Evolutionary conservation across 2,329 filamentous ascomycete species (phyloP), one percentile per base, ranked within the genome.

Genomic region (Boeremia lycopersici): DNA sequence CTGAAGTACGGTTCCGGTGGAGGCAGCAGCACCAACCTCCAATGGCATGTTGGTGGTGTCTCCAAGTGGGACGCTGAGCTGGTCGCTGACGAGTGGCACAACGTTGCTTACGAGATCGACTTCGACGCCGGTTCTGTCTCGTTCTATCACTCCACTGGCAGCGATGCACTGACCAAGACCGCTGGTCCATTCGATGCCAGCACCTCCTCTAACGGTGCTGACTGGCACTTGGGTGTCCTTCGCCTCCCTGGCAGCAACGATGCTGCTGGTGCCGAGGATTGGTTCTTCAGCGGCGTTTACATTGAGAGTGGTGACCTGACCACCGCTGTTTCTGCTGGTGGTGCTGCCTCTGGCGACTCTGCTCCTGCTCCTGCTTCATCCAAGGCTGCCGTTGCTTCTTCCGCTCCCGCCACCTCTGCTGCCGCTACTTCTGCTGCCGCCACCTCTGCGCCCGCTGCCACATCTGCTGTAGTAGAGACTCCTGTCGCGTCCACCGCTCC

Each of bases 271-370:
- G 72, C 73, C 6, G 88, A 90, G 78, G 87, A 90, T 69, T 86
- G 87, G 78, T 89, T 85, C 73, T 90, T 89, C 76, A 87, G 84
- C 13, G 87, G 88, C 12, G 85, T 90, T 10, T 91, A 89, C 63
- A 80, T 90, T 44, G 88, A 91, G 79, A 80, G 77, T 38, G 86
- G 84, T 7, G 70, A 76, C 28, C 54, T 74, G 36, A 74, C 71
- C 2, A 74, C 71, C 5, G 57, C 61, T 8, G 63, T 73, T 5
- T 65, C 62, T 40, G 50, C 59, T 36, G 62, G 59, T 19, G 57
- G 55, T 33, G 45, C 60, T 12, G 50, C 50, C 25, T 47, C 43
- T 35, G 51, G 30, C 4, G 50, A 52, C 31, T 47, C 50, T 26
- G 57, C 56, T 30, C 38, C 50, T 19, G 35, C 51, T 9, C 53